Evolutionary conservation across 2,329 filamentous ascomycete genomes (phyloP), one percentile per base, ranked within the genome.

Genomic region (Drechslera avenae): DNA sequence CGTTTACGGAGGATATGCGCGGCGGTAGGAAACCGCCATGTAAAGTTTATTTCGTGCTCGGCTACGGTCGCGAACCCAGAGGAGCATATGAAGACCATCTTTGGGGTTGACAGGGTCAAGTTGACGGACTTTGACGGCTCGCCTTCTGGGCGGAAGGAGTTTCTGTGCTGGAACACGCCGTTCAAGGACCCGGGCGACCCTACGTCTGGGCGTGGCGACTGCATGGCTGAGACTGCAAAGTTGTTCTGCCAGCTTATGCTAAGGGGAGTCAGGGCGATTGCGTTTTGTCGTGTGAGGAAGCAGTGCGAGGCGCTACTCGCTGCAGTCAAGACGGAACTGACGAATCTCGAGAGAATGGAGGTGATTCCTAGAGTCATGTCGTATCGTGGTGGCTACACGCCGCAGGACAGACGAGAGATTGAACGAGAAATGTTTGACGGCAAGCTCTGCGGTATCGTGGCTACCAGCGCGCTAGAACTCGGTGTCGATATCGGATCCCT

Each of bases 391-490:
- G 94, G 94, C 0, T 99, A 99, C 68, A 96, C 92, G 3, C 86
- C 93, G 2, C 89, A 95, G 69, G 94, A 99, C 66, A 83, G 94
- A 48, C 84, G 94, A 14, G 81, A 83, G 48, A 97, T 99, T 52
- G 94, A 99, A 72, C 85, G 83, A 19, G 92, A 97, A 69, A 97
- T 99, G 94, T 99, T 99, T 62, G 89, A 96, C 48, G 94, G 94
- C 0, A 94, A 92, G 64, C 80, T 99, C 1, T 81, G 97, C 54
- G 94, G 94, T 1, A 95, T 99, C 49, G 86, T 99, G 26, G 93
- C 93, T 2, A 99, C 94, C 0, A 96, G 88, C 46, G 94, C 94
- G 0, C 80, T 99, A 2, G 94, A 99, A 69, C 78, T 99, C 1
- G 94, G 94, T 21, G 90, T 99, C 34, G 94, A 99, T 69, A 97